Base-by-base conservation (phyloP, 257 asterid species). In the Solanum chiquidenum region DNA sequence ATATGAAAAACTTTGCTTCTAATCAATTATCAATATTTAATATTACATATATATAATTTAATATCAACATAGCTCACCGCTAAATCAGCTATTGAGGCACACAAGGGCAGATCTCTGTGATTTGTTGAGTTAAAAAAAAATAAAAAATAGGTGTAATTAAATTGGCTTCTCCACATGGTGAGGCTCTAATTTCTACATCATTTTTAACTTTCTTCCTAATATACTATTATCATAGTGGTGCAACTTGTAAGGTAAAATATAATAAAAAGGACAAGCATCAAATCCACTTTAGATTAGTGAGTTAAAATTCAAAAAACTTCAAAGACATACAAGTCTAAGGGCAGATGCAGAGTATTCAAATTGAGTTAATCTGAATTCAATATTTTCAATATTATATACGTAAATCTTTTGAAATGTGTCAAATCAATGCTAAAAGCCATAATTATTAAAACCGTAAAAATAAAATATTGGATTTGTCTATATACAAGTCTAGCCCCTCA, bases 131-230 rank as follows among this genome's bases (percentile, higher is more conserved):
- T 79, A 62, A 13, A 80, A 80, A 37, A 38, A 14, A 49, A 46
- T 0, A 16, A 14, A 1, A 55, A 0, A 8, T 27, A 9, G 9
- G 31, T 13, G 9, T 44, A 42, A 2, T 44, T 42, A 25, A 79
- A 79, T 79, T 79, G 85, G 4, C 23, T 21, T 40, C 83, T 42
- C 25, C 16, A 79, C 38, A 27, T 44, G 66, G 16, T 25, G 25
- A 42, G 38, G 85, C 40, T 29, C 68, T 46, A 10, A 80, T 80
- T 79, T 79, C 85, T 44, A 21, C 83, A 75, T 21, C 16, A 44
- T 5, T 44, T 79, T 79, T 76, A 40, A 38, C 12, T 79, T 40
- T 13, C 14, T 7, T 79, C 64, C 38, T 5, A 42, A 44, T 44
- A 79, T 79, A 42, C 37, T 25, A 25, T 77, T 31, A 25, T 80